Conservation (phyloP, 345 rosid genomes). For the Bruguiera sexangula region DNA sequence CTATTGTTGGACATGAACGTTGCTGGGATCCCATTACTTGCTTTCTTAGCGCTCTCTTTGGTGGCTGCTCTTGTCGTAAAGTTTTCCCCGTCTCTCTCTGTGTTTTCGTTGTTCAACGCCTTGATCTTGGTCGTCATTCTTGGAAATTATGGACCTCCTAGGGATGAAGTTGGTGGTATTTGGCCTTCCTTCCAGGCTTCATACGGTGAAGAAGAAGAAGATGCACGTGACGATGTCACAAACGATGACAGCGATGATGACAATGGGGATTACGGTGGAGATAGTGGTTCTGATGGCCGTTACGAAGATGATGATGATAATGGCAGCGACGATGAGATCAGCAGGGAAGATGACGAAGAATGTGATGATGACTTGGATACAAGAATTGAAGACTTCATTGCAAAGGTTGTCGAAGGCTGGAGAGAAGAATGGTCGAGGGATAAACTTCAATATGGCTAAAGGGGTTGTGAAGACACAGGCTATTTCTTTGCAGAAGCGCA, state of each 20-base stretch:
- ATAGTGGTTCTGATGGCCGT: not conserved
- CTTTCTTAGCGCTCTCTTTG: conserved; percentile 12
- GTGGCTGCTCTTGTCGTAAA: conserved; percentile 14
- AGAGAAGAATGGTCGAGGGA: conserved; percentile 44
- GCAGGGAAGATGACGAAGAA: conserved; percentile 18
- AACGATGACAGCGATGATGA: conserved; percentile 10
- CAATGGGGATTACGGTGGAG: not conserved
- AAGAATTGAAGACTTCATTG: conserved; percentile 51
- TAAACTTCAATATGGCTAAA: not conserved
- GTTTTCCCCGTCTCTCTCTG: conserved; percentile 18
- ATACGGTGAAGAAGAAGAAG: conserved; percentile 3
- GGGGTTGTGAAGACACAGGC: not conserved
- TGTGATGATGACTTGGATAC: conserved; percentile 24
- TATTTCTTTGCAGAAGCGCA: not conserved
- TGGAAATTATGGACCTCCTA: conserved; percentile 15
- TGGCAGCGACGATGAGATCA: conserved; percentile 16
- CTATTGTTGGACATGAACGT: conserved; percentile 30
- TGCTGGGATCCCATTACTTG: conserved; percentile 11
- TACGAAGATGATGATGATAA: conserved; percentile 11
- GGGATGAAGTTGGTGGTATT: conserved; percentile 15
- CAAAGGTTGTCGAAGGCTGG: conserved; percentile 43
- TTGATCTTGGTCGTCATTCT: conserved; percentile 23
- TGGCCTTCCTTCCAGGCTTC: not conserved
- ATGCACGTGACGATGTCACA: conserved; percentile 1
- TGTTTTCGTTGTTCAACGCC: conserved; percentile 30